Evolutionary conservation across 129 eudicot genomes (phyloP).

Genomic region (Flaveria brownii): DNA sequence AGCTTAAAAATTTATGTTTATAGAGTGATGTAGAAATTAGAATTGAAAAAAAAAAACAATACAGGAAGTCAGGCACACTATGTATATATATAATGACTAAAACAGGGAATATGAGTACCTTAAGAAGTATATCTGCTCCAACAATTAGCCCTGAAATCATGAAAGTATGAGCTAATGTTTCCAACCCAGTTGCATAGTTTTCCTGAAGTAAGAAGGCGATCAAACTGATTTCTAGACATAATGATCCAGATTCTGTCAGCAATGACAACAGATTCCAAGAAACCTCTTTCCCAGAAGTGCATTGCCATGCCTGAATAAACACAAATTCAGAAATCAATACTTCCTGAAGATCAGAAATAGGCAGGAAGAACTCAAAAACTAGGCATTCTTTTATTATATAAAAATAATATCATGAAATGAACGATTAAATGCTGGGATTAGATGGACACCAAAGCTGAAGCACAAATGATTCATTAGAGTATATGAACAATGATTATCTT

Average conservation of each 20-base stretch:
- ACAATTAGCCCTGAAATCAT: constrained; percentile 63
- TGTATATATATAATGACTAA: background rate
- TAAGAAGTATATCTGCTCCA: constrained; percentile 62
- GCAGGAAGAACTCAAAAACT: background rate
- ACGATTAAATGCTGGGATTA: background rate
- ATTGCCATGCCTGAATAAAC: constrained; percentile 68
- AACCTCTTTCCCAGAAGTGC: constrained; percentile 53
- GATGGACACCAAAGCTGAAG: background rate
- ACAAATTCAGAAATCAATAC: constrained; percentile 19
- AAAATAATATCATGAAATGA: background rate
- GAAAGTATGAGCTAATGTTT: constrained; percentile 69
- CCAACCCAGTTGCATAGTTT: constrained; percentile 70
- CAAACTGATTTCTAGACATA: constrained; percentile 70
- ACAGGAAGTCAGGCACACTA: background rate
- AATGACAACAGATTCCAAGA: constrained; percentile 72
- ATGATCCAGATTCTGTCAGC: constrained; percentile 63
- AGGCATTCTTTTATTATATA: background rate
- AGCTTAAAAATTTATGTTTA: background rate
- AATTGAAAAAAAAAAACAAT: background rate
- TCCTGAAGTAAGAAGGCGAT: constrained; percentile 76
- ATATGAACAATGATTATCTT: background rate
- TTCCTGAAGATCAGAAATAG: background rate
- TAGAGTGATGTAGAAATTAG: background rate
- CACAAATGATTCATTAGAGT: background rate
- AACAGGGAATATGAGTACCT: constrained; percentile 38